Base-by-base conservation (phyloP, 2,329 filamentous ascomycete genomes). In the Neonectria faginata region DNA sequence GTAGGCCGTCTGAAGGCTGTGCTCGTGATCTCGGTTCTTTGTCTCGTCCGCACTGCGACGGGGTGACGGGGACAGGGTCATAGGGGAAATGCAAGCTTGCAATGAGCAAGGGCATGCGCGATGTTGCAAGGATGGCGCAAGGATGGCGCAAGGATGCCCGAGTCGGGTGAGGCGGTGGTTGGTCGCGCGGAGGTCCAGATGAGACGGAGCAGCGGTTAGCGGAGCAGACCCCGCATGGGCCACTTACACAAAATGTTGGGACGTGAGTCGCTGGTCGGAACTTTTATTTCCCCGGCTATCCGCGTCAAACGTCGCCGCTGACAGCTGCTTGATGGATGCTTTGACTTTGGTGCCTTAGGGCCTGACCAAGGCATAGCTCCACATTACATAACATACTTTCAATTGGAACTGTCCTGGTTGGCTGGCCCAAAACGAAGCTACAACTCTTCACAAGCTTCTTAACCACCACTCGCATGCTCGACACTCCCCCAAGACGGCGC, bases 121-220 rank as follows among this genome's bases (percentile, higher is more conserved):
- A 12, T 31, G 36, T n/a, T 39, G 36, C 14, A 39, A 39, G 36
- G 36, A 12, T 31, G 36, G 14, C 6, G 27, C 29, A 31, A 31
- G 48, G 48, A 31, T 31, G 36, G 36, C 11, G 27, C 29, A 31
- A 31, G 48, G 48, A 31, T 31, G n/a, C 6, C n/a, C 29, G 29
- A 20, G n/a, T 33, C 48, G 48, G 48, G 11, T 31, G 48, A 51
- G n/a, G 48, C 48, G 48, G 48, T 51, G 48, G 48, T 51, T 51
- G 48, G 48, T 20, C 31, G n/a, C 11, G n/a, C 8, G 16, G 48
- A 33, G 48, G 27, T 20, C 29, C 29, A 22, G 48, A 20, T 11
- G 25, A 33, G n/a, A 51, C n/a, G 5, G 27, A 51, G 29, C 29
- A 33, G 48, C 48, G 48, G 27, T 51, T 51, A 51, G 48, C 48